Conservation (phyloP, 2,329 filamentous ascomycete species). For the Fusarium coicis region DNA sequence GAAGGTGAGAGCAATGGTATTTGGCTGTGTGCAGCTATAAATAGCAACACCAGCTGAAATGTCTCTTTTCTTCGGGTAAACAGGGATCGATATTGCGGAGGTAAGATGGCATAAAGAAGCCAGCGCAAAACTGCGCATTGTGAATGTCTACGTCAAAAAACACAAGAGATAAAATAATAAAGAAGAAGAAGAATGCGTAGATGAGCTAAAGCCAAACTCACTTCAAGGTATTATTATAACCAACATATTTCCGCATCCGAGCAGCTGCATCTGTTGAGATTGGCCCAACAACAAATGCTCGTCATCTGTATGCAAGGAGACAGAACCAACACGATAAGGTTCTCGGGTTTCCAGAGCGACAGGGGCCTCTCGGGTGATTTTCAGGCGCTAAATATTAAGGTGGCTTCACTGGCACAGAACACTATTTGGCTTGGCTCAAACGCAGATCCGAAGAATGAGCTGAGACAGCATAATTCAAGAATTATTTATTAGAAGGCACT, state of each 20-base stretch:
- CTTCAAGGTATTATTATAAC: not conserved
- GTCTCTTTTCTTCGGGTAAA: not conserved
- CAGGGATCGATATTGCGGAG: not conserved
- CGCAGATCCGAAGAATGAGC: not conserved
- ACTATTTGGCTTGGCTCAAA: not conserved
- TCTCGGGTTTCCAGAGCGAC: constrained; percentile 25
- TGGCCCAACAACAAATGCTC: constrained; percentile 12
- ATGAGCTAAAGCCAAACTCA: fast-evolving
- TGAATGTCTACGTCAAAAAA: fast-evolving
- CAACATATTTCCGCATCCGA: too few species aligned
- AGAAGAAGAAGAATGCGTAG: fast-evolving
- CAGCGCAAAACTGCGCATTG: not conserved
- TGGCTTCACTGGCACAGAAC: not conserved
- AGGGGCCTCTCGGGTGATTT: not conserved
- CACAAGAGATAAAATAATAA: too few species aligned
- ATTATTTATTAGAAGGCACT: not conserved
- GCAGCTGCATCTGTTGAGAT: not conserved
- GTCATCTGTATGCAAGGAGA: constrained; percentile 19
- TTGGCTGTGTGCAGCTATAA: constrained; percentile 12
- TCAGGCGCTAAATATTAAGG: not conserved
- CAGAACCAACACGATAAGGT: not conserved
- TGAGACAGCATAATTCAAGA: not conserved
- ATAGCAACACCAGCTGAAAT: not conserved
- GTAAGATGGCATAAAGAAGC: not conserved
- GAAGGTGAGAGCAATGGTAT: constrained; percentile 20